Conservation (phyloP, 2,329 filamentous ascomycete species). For the Hypoxylon sp. region DNA sequence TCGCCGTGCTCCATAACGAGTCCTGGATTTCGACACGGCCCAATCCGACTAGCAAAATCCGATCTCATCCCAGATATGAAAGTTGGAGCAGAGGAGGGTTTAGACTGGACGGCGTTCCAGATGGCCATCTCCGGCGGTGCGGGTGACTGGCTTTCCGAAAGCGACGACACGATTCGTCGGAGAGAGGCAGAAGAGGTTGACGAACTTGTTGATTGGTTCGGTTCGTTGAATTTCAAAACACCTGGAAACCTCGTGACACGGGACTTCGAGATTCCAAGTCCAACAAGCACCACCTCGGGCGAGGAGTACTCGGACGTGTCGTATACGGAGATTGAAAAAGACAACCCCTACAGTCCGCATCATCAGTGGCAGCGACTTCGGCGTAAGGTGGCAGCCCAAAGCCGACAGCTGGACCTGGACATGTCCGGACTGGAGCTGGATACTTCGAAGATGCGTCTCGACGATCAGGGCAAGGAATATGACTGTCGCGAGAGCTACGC, state of each 20-base stretch:
- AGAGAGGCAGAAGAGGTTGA: constrained; percentile 60
- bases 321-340: constrained; percentile 46
- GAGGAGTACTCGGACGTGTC: constrained; percentile 48
- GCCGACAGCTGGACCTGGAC: constrained; percentile 29
- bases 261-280: constrained; percentile 49
- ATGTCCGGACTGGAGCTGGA: constrained; percentile 32
- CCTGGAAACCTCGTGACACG: constrained; percentile 55
- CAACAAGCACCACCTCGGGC: constrained; percentile 47
- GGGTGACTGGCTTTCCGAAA: constrained; percentile 62
- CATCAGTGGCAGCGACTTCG: constrained; percentile 42
- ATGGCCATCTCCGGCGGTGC: constrained; percentile 71
- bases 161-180: constrained; percentile 55
- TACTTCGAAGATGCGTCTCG: constrained; percentile 29
- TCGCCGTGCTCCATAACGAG: constrained; percentile 63
- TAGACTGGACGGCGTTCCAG: constrained; percentile 75
- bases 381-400: constrained; percentile 30
- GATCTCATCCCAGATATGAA: constrained; percentile 55
- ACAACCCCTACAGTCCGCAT: constrained; percentile 46
- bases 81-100: constrained; percentile 60
- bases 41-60: constrained; percentile 63
- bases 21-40: constrained; percentile 65
- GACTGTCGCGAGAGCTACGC: constrained; percentile 51
- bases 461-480: constrained; percentile 41
- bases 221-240: constrained; percentile 61
- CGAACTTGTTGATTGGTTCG: constrained; percentile 64